Base-by-base conservation (phyloP, 2,329 filamentous ascomycete species). In the Claviceps cyperi region DNA sequence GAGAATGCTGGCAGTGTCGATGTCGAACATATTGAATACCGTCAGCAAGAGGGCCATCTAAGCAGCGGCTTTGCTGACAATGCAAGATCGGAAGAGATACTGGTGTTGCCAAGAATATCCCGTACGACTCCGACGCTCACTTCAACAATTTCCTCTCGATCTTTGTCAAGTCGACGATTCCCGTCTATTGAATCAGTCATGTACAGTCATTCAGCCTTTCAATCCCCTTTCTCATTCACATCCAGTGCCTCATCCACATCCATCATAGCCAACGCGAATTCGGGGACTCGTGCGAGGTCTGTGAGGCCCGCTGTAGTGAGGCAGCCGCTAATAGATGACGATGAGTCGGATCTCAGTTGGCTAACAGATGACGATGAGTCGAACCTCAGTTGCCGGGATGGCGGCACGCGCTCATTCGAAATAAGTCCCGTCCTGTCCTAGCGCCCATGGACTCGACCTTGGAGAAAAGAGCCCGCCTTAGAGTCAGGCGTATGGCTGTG, bases 401-500 rank as follows among this genome's bases (percentile, higher is more conserved):
- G 38, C 17, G 7, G 6, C 37, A 22, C 19, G 11, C 24, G 28
- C 47, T 14, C 8, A 5, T 11, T 11, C 41, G 15, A 32, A 32
- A 44, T 17, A 22, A 44, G 43, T 41, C 36, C 45, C 14, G 28
- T 39, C 28, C 36, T 38, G 43, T 2, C 41, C 21, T 19, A 35
- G 35, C 35, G 43, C 40, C 37, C 6, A 46, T 50, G 43, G 48
- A 50, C 36, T 35, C 48, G 48, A 32, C 43, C 43, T 19, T 50
- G 48, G 48, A 35, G 15, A 46, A 50, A 7, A 21, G 19, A 46
- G 48, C 3, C 8, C 35, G 6, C 22, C 14, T 11, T 35, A 14
- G 35, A 14, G 11, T 15, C 40, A 19, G 57, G 57, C 1, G 37
- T 54, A 2, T 58, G 57, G 57, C 54, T 58, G 11, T 59, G 57